These are phyloP conservation scores for Fusarium haematococcum DNA, from an alignment of 2,329 filamentous ascomycete genomes.

Conservation along the genomic window DNA sequence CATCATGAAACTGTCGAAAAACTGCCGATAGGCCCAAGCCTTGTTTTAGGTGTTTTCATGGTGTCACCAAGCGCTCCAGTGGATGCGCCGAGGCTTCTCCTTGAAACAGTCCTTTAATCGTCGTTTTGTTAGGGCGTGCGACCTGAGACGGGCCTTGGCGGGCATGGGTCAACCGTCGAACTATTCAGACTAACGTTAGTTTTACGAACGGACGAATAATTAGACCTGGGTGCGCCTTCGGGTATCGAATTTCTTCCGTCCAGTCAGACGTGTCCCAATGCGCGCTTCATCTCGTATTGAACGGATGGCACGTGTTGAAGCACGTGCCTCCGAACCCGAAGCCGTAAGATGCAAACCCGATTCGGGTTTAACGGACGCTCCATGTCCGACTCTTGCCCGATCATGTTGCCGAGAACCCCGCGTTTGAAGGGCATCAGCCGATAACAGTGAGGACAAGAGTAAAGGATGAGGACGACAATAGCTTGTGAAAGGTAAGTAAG, in stretches of 20 bases:
- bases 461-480: conserved; percentile 38
- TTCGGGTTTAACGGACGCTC: conserved; percentile 8
- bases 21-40: not conserved
- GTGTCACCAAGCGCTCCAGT: not conserved
- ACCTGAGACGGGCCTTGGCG: conserved; percentile 13
- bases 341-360: conserved; percentile 21
- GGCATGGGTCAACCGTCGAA: not conserved
- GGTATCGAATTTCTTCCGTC: conserved; percentile 5
- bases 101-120: conserved; percentile 26
- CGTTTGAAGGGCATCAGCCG: not conserved
- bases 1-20: not conserved
- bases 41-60: not conserved
- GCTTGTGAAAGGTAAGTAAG: conserved; percentile 42
- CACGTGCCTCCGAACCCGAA: not conserved
- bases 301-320: not conserved
- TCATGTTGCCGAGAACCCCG: conserved; percentile 18
- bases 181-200: not conserved
- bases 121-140: not conserved
- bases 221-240: not conserved
- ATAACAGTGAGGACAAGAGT: not conserved
- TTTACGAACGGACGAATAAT: not conserved
- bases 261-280: not conserved
- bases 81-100: not conserved
- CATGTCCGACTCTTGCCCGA: not conserved
- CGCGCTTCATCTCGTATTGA: not conserved